Evolutionary conservation across 805 yeast species (phyloP).

Genomic region (Wickerhamiella sorbophila): DNA sequence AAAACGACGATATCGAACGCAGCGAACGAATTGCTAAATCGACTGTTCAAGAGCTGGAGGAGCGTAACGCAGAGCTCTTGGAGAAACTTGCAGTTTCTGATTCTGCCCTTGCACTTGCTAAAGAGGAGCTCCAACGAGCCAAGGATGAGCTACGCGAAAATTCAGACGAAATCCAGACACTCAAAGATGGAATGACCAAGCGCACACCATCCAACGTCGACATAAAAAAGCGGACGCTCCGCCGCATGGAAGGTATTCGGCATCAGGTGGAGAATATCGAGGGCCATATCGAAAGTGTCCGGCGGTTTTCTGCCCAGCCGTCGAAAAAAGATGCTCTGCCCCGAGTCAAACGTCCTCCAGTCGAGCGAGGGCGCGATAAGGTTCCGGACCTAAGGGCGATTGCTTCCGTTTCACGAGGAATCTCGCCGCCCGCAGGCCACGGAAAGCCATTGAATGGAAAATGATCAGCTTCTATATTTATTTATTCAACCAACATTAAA

Average conservation of each 20-base stretch:
- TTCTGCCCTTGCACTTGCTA: slow-evolving; percentile 21
- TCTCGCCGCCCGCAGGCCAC: neutral
- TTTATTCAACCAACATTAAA: slow-evolving; percentile 22
- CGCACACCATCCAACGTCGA: neutral
- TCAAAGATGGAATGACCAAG: slow-evolving; percentile 1
- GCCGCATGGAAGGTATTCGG: neutral
- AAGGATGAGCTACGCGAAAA: slow-evolving; percentile 24
- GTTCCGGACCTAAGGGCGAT: neutral
- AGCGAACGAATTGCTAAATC: slow-evolving; percentile 27
- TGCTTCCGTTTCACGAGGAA: neutral
- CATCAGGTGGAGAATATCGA: neutral
- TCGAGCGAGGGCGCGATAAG: neutral
- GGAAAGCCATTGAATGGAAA: neutral
- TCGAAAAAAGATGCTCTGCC: neutral
- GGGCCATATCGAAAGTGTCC: neutral
- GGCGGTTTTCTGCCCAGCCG: neutral
- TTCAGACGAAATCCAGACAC: slow-evolving; percentile 22
- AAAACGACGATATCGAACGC: slow-evolving; percentile 33
- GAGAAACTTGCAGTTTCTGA: slow-evolving; percentile 31
- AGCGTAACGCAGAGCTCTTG: slow-evolving; percentile 25
- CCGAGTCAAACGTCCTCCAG: no score
- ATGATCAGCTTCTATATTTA: neutral
- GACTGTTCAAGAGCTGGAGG: slow-evolving; percentile 26
- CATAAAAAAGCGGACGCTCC: neutral
- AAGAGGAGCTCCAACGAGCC: slow-evolving; percentile 21